These are phyloP conservation scores for Talaromyces stipitatus DNA, from an alignment of 495 filamentous ascomycete genomes.

Conservation along the genomic window DNA sequence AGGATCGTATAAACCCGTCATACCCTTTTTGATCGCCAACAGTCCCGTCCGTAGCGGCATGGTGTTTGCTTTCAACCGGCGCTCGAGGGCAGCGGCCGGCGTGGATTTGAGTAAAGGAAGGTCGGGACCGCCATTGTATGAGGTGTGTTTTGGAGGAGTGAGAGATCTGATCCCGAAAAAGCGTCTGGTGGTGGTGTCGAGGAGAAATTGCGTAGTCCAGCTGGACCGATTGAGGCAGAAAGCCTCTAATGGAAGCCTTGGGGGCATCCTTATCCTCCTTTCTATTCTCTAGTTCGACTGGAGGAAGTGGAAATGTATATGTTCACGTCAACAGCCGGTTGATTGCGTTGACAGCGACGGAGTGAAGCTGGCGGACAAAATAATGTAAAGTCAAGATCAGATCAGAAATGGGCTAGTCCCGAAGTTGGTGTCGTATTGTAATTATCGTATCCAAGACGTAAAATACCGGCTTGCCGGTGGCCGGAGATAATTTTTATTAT, in stretches of 20 bases:
- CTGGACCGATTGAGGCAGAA: conserved; percentile 1
- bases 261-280: conserved; percentile 3
- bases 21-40: conserved; percentile 84
- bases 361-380: background rate
- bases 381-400: background rate
- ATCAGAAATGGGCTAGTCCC: background rate
- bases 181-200: conserved; percentile 16
- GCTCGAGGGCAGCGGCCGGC: conserved; percentile 69
- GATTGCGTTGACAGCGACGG: background rate
- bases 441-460: background rate
- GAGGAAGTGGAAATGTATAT: background rate
- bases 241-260: background rate
- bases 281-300: background rate
- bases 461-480: background rate
- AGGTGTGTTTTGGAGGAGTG: conserved; percentile 37
- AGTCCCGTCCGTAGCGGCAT: conserved; percentile 76
- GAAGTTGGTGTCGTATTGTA: background rate
- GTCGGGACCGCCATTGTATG: conserved; percentile 36
- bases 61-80: conserved; percentile 64
- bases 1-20: conserved; percentile 80
- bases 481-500: conserved; percentile 1
- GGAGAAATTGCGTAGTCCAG: conserved; percentile 1
- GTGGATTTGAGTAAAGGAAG: conserved; percentile 58
- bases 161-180: conserved; percentile 44
- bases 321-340: background rate